Conservation (phyloP, 2,329 filamentous ascomycete species). For the Epichloe typhina region DNA sequence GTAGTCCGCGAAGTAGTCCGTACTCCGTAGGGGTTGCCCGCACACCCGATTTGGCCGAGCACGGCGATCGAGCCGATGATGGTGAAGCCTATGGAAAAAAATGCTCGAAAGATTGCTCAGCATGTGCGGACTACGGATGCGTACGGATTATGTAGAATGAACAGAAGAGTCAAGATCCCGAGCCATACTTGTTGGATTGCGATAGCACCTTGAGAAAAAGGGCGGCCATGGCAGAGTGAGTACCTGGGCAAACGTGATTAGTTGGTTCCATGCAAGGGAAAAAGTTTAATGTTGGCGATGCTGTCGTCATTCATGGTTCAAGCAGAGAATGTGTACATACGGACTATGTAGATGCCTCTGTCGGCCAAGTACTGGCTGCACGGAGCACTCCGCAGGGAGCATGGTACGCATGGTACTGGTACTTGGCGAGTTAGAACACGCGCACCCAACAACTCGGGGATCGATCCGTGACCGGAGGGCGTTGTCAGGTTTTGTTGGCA, state of each 20-base stretch:
- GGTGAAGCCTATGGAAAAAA: too few species aligned
- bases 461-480: not conserved
- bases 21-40: not conserved
- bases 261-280: not conserved
- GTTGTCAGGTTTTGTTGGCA: not conserved
- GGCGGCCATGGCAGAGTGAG: not conserved
- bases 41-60: not conserved
- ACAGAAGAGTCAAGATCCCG: too few species aligned
- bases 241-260: not conserved
- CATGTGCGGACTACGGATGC: too few species aligned
- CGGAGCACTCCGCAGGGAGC: not conserved
- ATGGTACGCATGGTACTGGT: too few species aligned
- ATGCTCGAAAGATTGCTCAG: too few species aligned
- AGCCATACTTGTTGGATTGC: not conserved
- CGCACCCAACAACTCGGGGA: not conserved
- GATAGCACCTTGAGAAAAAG: too few species aligned
- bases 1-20: not conserved
- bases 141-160: too few species aligned
- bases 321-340: not conserved
- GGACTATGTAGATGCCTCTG: too few species aligned
- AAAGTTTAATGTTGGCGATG: constrained; percentile 3
- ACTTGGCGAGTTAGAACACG: too few species aligned
- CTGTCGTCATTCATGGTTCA: constrained; percentile 3
- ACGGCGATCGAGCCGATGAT: not conserved
- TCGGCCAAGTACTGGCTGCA: not conserved